A percentile compares a stretch with the other conserved stretches of the same genome.
Evolutionary conservation across 192 early-diverging fungal species (phyloP).

Genomic region (Umbelopsis sp.): DNA sequence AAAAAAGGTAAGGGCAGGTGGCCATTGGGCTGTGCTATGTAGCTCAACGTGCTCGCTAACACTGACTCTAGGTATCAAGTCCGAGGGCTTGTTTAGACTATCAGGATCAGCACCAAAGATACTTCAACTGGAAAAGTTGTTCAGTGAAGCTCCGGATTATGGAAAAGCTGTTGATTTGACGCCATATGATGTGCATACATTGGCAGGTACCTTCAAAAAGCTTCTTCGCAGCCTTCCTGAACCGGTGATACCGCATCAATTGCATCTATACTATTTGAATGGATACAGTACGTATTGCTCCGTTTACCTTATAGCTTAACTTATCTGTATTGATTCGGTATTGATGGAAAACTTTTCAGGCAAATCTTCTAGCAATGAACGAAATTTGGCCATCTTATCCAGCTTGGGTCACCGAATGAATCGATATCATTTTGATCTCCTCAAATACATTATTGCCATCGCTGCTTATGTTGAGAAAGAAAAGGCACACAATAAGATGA

Average conservation of each 20-base stretch:
- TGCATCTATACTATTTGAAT: constrained; percentile 11
- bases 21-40: neutral
- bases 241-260: neutral
- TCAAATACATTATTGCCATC: constrained; percentile 14
- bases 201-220: constrained; percentile 10
- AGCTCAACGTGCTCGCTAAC: neutral
- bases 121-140: neutral
- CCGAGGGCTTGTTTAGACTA: constrained; percentile 5
- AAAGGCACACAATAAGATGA: constrained; percentile 9
- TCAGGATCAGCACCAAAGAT: constrained; percentile 16
- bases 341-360: neutral
- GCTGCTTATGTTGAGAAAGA: neutral
- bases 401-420: constrained; percentile 11
- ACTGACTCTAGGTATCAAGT: neutral
- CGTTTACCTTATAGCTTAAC: neutral
- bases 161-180: constrained; percentile 14
- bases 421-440: neutral
- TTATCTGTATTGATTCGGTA: neutral
- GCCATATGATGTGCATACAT: constrained; percentile 6
- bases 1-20: neutral
- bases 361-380: constrained; percentile 3
- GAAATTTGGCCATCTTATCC: neutral
- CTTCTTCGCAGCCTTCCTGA: neutral
- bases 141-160: neutral
- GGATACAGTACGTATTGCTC: constrained; percentile 8